Evolutionary conservation across 163 green algal genomes (phyloP).

Genomic region (Scenedesmus sp.): DNA sequence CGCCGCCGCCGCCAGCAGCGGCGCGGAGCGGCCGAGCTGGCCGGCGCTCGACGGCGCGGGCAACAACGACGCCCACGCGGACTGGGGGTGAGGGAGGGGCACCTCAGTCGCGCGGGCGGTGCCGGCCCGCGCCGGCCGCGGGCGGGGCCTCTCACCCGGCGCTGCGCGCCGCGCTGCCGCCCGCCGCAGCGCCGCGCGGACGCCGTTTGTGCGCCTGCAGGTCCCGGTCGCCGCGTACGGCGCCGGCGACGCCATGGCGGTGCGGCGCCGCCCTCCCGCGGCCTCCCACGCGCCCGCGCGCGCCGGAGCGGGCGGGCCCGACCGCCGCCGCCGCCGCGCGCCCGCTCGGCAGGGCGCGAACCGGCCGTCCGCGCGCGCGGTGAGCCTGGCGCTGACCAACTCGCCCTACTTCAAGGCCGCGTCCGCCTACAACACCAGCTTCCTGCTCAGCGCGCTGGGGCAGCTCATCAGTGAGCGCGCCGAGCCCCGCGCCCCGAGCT

Average conservation of each 20-base stretch:
- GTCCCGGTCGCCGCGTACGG: background rate
- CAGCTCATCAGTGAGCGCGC: constrained; percentile 23
- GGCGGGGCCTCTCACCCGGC: too few species aligned
- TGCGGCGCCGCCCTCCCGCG: too few species aligned
- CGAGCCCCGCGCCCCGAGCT: too few species aligned
- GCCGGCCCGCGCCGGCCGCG: too few species aligned
- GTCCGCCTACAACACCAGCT: constrained; percentile 29
- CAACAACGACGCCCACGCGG: constrained; percentile 13
- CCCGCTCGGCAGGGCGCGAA: constrained; percentile 22
- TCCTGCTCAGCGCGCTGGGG: constrained; percentile 21
- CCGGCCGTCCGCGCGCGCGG: constrained; percentile 7
- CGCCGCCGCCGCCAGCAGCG: too few species aligned
- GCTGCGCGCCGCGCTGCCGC: too few species aligned
- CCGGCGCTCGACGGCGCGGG: constrained; percentile 12
- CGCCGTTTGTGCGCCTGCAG: background rate
- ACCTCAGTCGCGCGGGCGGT: too few species aligned
- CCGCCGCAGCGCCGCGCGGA: constrained; percentile 19
- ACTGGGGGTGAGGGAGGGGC: constrained; percentile 33
- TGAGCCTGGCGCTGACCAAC: constrained; percentile 15
- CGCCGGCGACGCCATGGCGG: background rate
- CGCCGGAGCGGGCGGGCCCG: too few species aligned
- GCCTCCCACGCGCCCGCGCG: too few species aligned
- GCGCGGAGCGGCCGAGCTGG: background rate
- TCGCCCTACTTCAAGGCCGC: constrained; percentile 19
- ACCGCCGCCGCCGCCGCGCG: too few species aligned